Evolutionary conservation across 495 filamentous ascomycete species (phyloP), one percentile per base, ranked within the genome.

Genomic region (Neurospora terricola): DNA sequence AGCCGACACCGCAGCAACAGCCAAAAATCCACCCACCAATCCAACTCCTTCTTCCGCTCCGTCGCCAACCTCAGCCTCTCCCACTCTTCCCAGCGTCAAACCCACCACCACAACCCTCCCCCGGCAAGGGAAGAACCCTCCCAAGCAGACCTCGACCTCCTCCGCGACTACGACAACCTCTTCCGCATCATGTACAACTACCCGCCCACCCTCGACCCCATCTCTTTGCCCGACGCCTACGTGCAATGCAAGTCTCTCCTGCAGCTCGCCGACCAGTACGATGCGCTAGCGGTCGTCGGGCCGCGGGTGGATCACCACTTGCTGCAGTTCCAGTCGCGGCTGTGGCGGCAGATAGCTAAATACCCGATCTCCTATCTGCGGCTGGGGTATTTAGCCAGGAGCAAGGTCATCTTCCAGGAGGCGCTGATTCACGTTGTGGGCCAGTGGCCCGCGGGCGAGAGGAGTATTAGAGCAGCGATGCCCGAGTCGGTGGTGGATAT

Each of bases 131-230:
- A 66, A 66, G 54, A 66, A 66, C 80, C 85, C 12, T 80, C 85
- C 0, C 83, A 81, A 43, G 82, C 83, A 69, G 87, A 90, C 70
- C 86, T 90, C 73, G 91, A 96, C 69, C 85, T 93, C 34, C 83
- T 97, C 40, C 91, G 92, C 68, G 92, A 96, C 80, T 97, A 97
- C 80, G 94, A 97, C 80, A 97, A 97, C 82, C 86, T 97, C 71
- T 93, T 97, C 80, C 91, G 94, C 71, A 88, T 94, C 68, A 96
- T 97, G 85, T 97, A 97, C 84, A 97, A 97, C 80, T 91, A 96
- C 79, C 84, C 93, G 3, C 94, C 94, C 0, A 76, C 87, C 5
- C 87, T 98, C 38, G 93, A 96, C 83, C 86, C 87, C 27, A 87
- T 94, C 79, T 94, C 95, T 79, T 94, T 97, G 73, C 93, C 93